Evolutionary conservation across 176 grass and related monocot species (phyloP).

Genomic region (Aegilops speltoides): DNA sequence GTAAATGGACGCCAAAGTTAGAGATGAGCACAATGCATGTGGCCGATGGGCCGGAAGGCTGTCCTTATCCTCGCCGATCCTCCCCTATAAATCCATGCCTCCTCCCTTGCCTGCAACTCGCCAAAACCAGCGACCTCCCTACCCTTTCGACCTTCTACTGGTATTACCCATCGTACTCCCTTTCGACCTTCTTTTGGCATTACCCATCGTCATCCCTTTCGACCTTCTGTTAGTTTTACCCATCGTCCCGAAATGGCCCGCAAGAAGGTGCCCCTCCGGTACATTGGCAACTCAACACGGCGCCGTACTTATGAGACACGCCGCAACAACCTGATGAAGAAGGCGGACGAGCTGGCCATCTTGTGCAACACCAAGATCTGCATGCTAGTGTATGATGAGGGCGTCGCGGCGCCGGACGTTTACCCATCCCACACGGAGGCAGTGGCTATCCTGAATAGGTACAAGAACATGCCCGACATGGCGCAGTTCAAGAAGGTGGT

Average conservation of each 20-base stretch:
- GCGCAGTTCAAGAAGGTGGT: conserved; percentile 22
- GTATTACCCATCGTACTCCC: no score
- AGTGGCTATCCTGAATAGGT: background rate
- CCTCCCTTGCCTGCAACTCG: background rate
- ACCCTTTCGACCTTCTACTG: background rate
- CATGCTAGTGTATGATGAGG: conserved; percentile 28
- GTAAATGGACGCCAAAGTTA: background rate
- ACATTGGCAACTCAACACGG: conserved; percentile 14
- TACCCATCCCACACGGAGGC: background rate
- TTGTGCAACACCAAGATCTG: conserved; percentile 16
- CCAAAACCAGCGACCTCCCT: background rate
- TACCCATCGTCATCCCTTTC: background rate
- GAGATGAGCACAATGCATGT: background rate
- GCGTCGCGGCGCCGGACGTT: background rate
- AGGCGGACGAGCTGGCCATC: conserved; percentile 11
- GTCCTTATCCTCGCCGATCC: background rate
- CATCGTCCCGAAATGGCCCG: conserved; percentile 20
- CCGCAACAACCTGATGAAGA: conserved; percentile 28
- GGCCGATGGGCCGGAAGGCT: background rate
- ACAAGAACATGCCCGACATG: conserved; percentile 20
- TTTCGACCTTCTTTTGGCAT: background rate
- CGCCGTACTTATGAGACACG: conserved; percentile 26
- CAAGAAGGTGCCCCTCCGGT: conserved; percentile 30
- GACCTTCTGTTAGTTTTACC: background rate
- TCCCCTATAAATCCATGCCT: background rate